Evolutionary conservation across 352 stramenopile species (phyloP).

Genomic region (Blastocystis sp.): DNA sequence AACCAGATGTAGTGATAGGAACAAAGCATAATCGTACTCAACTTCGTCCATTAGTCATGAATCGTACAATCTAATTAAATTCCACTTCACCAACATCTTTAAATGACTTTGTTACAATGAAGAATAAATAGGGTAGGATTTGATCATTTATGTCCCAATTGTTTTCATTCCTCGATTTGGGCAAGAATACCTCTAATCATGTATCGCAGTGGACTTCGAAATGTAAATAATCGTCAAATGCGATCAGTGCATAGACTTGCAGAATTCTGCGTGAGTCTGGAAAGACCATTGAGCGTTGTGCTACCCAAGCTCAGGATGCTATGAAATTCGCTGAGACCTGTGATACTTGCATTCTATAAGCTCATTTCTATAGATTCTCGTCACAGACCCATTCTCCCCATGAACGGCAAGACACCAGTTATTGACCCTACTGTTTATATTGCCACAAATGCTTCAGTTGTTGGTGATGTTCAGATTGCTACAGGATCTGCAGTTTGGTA

Average conservation of each 20-base stretch:
- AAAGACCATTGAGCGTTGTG: slow-evolving; percentile 55
- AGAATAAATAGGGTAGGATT: neutral
- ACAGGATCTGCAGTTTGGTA: slow-evolving; percentile 65
- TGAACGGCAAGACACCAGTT: slow-evolving; percentile 82
- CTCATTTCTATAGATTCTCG: slow-evolving; percentile 30
- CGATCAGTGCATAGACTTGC: slow-evolving; percentile 24
- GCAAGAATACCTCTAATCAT: neutral
- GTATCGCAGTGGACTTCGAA: slow-evolving; percentile 64
- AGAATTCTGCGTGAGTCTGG: slow-evolving; percentile 59
- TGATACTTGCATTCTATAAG: neutral
- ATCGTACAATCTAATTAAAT: too few relatives aligned
- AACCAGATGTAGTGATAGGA: too few relatives aligned
- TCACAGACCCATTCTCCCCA: slow-evolving; percentile 85
- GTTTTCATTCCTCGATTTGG: slow-evolving; percentile 5
- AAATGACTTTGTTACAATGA: neutral
- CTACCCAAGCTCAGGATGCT: slow-evolving; percentile 18
- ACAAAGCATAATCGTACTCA: too few relatives aligned
- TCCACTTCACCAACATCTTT: too few relatives aligned
- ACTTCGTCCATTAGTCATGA: too few relatives aligned
- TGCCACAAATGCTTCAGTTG: slow-evolving; percentile 63
- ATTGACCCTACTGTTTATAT: slow-evolving; percentile 65
- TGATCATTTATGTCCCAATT: neutral
- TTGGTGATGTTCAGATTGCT: slow-evolving; percentile 53
- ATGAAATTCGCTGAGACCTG: slow-evolving; percentile 54
- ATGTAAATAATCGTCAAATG: neutral